phyloP scores from a whole-genome alignment of 495 filamentous ascomycete genomes.

The Lentithecium fluviatile region DNA sequence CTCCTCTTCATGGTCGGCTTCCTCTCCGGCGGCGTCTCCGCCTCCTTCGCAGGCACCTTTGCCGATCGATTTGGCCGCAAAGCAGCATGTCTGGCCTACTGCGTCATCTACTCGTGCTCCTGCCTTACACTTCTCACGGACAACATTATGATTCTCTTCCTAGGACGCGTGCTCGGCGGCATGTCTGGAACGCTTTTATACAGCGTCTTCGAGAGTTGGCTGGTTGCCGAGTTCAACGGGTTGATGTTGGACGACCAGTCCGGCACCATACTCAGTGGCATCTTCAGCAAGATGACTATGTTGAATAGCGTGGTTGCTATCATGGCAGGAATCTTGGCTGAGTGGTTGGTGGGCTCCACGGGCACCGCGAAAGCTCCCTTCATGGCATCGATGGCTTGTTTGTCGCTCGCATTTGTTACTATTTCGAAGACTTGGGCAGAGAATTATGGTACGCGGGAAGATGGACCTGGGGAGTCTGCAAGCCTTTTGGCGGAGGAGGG shows the following conservation, averaged over 20 bases:
- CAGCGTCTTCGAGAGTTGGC: constrained; percentile 58
- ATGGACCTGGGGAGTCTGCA: not conserved
- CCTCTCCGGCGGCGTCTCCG: constrained; percentile 50
- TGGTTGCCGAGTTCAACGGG: constrained; percentile 52
- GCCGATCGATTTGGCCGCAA: constrained; percentile 54
- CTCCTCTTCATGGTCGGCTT: constrained; percentile 55
- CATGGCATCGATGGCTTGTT: constrained; percentile 43
- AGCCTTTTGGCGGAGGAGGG: constrained; percentile 1
- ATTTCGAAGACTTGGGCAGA: constrained; percentile 49
- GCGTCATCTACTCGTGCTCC: constrained; percentile 50
- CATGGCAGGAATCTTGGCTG: constrained; percentile 45
- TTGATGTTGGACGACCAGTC: constrained; percentile 38
- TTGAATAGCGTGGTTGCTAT: constrained; percentile 55
- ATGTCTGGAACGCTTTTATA: constrained; percentile 56
- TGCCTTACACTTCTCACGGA: constrained; percentile 50
- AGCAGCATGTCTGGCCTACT: constrained; percentile 51
- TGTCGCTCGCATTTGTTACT: constrained; percentile 40
- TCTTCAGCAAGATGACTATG: constrained; percentile 53
- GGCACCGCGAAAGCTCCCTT: constrained; percentile 56
- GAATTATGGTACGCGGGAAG: constrained; percentile 45
- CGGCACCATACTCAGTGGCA: constrained; percentile 39
- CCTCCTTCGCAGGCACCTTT: constrained; percentile 49
- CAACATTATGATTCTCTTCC: constrained; percentile 45
- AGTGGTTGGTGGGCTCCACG: constrained; percentile 43
- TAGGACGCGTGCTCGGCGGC: constrained; percentile 54